Percentiles rank a stretch among this genome's conserved stretches.
Evolutionary conservation across 306 rosid genomes (phyloP).

Genomic region (Biancaea sappan): DNA sequence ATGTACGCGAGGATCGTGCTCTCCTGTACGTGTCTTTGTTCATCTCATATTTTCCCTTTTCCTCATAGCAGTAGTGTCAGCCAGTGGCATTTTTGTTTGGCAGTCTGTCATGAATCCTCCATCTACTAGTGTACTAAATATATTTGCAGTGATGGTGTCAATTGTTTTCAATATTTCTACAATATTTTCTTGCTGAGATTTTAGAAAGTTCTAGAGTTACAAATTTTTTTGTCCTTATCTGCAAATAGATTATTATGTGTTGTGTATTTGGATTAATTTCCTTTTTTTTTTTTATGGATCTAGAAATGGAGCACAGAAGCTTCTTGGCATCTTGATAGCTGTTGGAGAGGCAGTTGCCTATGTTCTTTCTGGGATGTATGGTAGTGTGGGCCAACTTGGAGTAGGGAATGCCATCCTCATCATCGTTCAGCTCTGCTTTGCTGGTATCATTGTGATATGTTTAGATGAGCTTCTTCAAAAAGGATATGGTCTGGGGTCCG

Average conservation of each 20-base stretch:
- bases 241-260: neutral
- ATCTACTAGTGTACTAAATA: neutral
- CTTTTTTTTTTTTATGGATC: neutral
- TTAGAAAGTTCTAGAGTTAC: neutral
- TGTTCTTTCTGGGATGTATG: constrained; percentile 95
- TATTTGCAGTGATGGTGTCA: neutral
- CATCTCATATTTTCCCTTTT: neutral
- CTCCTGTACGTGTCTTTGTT: constrained; percentile 63
- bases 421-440: constrained; percentile 89
- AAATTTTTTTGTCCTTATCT: neutral
- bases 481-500: constrained; percentile 98
- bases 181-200: neutral
- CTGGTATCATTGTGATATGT: constrained; percentile 93
- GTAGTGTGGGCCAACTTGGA: constrained; percentile 97
- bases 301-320: constrained; percentile 91
- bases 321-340: constrained; percentile 91
- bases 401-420: constrained; percentile 96
- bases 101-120: constrained; percentile 15
- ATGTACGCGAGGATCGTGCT: constrained; percentile 96
- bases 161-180: neutral
- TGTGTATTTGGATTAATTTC: neutral
- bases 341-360: constrained; percentile 98
- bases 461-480: constrained; percentile 97
- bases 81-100: constrained; percentile 12
- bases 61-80: neutral